Evolutionary conservation across 75 land plant species (phyloP).

Genomic region (Cunninghamia lanceolata): DNA sequence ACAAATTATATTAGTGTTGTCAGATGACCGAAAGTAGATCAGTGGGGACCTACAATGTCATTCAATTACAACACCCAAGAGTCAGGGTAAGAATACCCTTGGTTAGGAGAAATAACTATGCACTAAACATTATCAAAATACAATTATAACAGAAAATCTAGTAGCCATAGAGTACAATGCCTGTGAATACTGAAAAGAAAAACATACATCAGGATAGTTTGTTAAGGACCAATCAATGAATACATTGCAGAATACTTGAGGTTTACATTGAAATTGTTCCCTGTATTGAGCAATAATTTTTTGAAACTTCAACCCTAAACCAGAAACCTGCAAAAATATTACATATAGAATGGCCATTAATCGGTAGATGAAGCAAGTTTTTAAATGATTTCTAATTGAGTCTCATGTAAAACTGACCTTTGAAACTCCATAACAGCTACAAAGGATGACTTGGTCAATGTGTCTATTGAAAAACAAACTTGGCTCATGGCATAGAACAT

Average conservation of each 20-base stretch:
- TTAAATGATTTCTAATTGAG: background rate
- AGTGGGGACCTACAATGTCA: too few relatives aligned
- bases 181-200: background rate
- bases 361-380: background rate
- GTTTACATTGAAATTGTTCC: conserved; percentile 86
- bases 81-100: too few relatives aligned
- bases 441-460: too few relatives aligned
- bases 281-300: conserved; percentile 77
- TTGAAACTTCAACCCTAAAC: conserved; percentile 65
- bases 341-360: background rate
- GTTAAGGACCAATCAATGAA: conserved; percentile 63
- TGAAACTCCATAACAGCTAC: conserved; percentile 91
- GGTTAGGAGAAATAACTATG: too few relatives aligned
- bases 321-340: conserved; percentile 64
- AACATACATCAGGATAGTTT: conserved; percentile 49
- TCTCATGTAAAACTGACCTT: conserved; percentile 51
- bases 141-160: background rate
- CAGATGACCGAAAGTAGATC: background rate
- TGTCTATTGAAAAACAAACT: too few relatives aligned
- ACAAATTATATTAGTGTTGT: background rate
- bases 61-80: too few relatives aligned
- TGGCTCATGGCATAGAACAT: conserved; percentile 58
- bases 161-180: conserved; percentile 1
- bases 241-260: conserved; percentile 82
- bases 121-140: too few relatives aligned